phyloP scores from a whole-genome alignment of 176 grass and related monocot genomes.

The Alopecurus myosuroides region DNA sequence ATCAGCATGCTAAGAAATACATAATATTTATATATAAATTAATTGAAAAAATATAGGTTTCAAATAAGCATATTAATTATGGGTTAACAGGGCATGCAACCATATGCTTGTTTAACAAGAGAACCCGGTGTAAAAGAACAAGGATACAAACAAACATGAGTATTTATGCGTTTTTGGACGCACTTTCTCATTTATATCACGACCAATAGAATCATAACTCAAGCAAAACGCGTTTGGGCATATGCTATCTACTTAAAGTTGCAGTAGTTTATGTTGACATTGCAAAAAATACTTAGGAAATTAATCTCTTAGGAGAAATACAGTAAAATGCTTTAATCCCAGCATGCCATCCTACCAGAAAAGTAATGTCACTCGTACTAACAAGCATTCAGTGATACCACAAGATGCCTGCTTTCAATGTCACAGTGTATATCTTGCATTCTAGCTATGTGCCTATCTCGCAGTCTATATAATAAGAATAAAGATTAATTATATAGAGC shows the following conservation, averaged over 20 bases:
- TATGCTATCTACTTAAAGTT: background rate
- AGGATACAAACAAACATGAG: background rate
- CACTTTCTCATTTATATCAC: background rate
- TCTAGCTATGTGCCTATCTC: background rate
- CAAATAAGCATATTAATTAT: background rate
- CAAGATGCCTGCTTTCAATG: background rate
- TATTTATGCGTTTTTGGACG: background rate
- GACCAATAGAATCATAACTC: background rate
- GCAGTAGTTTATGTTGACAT: background rate
- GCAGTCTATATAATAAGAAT: background rate
- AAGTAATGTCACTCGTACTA: background rate
- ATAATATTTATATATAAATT: constrained; percentile 9
- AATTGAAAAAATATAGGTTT: background rate
- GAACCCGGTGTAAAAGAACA: background rate
- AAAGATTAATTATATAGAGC: background rate
- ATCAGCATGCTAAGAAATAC: constrained; percentile 8
- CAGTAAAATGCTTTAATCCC: background rate
- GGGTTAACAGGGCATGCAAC: constrained; percentile 6
- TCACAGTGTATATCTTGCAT: background rate
- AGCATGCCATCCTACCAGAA: background rate
- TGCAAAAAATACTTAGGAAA: background rate
- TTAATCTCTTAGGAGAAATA: constrained; percentile 5
- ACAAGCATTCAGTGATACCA: background rate
- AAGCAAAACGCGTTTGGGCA: background rate
- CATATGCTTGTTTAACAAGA: background rate